Conservation (phyloP, 345 rosid genomes). For the Raphanus raphanistrum region DNA sequence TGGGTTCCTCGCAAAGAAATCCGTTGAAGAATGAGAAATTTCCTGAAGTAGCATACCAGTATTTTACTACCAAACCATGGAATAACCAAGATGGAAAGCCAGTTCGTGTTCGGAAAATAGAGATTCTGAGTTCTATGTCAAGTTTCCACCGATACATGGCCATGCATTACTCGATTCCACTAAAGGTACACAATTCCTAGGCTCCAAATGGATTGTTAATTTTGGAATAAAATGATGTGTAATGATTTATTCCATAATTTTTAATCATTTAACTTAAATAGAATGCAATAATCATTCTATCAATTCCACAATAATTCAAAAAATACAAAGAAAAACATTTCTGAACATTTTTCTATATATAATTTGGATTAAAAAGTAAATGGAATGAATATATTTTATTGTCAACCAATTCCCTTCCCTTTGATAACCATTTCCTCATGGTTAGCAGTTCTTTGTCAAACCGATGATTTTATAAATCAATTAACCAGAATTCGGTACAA, state of each 20-base stretch:
- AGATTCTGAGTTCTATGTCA: slow-evolving; percentile 53
- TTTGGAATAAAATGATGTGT: background rate
- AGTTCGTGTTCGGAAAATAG: slow-evolving; percentile 52
- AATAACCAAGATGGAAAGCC: slow-evolving; percentile 73
- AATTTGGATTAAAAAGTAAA: no score
- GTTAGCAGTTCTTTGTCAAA: no score
- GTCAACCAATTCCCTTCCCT: background rate
- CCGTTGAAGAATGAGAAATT: slow-evolving; percentile 46
- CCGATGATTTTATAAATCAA: no score
- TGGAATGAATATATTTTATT: background rate
- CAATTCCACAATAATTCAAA: background rate
- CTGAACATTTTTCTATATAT: no score
- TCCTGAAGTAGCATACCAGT: slow-evolving; percentile 44
- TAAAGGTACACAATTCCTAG: slow-evolving; percentile 52
- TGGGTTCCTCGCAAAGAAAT: slow-evolving; percentile 67
- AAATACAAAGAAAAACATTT: background rate
- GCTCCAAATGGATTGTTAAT: background rate
- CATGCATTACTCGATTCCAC: slow-evolving; percentile 52
- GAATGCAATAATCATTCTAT: background rate
- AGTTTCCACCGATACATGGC: slow-evolving; percentile 79
- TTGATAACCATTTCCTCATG: background rate
- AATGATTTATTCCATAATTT: background rate
- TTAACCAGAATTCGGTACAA: no score
- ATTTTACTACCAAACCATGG: slow-evolving; percentile 79
- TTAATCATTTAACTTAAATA: no score